phyloP scores from a whole-genome alignment of 1,139 yeast genomes.

The Geotrichum citri-aurantii region DNA sequence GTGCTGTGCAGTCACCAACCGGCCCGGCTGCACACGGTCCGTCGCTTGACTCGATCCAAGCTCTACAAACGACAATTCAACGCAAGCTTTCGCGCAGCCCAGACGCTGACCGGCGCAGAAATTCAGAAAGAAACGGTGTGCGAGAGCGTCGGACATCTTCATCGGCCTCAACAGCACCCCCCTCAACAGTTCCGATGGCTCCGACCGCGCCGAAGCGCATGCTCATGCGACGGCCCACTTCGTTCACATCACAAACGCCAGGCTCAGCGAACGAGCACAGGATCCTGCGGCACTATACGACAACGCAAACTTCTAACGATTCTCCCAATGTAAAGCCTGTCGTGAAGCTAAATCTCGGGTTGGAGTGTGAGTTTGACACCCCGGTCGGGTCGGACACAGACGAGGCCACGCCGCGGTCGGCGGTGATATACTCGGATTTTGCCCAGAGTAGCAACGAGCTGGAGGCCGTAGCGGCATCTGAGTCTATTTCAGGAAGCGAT shows the following conservation, averaged over 20 bases:
- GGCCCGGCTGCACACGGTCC: constrained; percentile 3
- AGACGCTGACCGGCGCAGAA: not conserved
- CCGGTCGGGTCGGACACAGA: not conserved
- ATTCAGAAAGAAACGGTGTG: not conserved
- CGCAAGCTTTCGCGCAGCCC: constrained; percentile 9
- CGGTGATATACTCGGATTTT: not conserved
- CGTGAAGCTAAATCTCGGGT: not conserved
- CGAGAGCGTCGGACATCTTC: not conserved
- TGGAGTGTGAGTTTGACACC: not conserved
- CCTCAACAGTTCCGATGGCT: not conserved
- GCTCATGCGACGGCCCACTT: not conserved
- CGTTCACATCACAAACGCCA: not conserved
- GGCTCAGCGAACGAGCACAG: not conserved
- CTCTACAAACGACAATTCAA: constrained; percentile 18
- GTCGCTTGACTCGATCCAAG: constrained; percentile 17
- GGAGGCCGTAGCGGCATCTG: not conserved
- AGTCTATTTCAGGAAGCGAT: not conserved
- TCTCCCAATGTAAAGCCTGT: not conserved
- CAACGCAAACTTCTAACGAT: not conserved
- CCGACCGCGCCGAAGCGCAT: not conserved
- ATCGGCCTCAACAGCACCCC: too few relatives aligned
- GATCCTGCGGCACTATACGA: not conserved
- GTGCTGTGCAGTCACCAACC: not conserved
- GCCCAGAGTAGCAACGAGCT: not conserved
- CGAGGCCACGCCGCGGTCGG: not conserved